Evolutionary conservation across 192 early-diverging fungal species (phyloP).

Genomic region (Gamsiella multidivaricata): DNA sequence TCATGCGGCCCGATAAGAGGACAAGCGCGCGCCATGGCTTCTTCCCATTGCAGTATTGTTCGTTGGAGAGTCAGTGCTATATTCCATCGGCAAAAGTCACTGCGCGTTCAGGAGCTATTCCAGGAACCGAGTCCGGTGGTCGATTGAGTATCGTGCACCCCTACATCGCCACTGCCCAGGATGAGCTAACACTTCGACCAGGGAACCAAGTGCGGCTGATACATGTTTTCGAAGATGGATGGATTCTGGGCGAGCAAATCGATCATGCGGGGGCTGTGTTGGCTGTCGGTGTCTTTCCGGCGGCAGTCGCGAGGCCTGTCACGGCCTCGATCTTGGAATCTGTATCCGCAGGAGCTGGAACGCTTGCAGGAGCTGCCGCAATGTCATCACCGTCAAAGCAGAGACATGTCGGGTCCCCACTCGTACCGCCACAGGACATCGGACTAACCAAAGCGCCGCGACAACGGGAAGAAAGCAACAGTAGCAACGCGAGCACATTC

Average conservation of each 20-base stretch:
- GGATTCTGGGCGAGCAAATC: slow-evolving; percentile 51
- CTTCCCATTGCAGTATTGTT: slow-evolving; percentile 49
- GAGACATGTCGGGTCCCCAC: slow-evolving; percentile 27
- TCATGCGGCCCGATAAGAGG: slow-evolving; percentile 44
- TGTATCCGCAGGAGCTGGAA: neutral
- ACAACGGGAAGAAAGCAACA: slow-evolving; percentile 30
- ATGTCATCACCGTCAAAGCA: slow-evolving; percentile 42
- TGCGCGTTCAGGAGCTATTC: slow-evolving; percentile 4
- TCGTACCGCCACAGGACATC: slow-evolving; percentile 36
- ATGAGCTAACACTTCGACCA: slow-evolving; percentile 44
- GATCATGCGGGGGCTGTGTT: slow-evolving; percentile 31
- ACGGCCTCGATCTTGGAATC: slow-evolving; percentile 25
- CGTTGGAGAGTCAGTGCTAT: slow-evolving; percentile 44
- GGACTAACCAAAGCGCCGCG: slow-evolving; percentile 18
- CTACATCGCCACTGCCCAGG: slow-evolving; percentile 24
- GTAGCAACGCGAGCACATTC: slow-evolving; percentile 25
- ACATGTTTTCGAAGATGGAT: slow-evolving; percentile 50
- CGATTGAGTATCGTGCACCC: slow-evolving; percentile 36
- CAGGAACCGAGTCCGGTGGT: slow-evolving; percentile 34
- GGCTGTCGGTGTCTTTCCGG: slow-evolving; percentile 29
- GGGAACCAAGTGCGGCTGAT: slow-evolving; percentile 46
- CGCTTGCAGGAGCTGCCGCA: slow-evolving; percentile 2
- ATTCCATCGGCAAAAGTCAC: slow-evolving; percentile 28
- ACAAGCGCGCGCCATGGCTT: slow-evolving; percentile 48
- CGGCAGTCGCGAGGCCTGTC: slow-evolving; percentile 25